Evolutionary conservation across 23 red algal genomes (phyloP).

Genomic region (Agarophyton chilense): DNA sequence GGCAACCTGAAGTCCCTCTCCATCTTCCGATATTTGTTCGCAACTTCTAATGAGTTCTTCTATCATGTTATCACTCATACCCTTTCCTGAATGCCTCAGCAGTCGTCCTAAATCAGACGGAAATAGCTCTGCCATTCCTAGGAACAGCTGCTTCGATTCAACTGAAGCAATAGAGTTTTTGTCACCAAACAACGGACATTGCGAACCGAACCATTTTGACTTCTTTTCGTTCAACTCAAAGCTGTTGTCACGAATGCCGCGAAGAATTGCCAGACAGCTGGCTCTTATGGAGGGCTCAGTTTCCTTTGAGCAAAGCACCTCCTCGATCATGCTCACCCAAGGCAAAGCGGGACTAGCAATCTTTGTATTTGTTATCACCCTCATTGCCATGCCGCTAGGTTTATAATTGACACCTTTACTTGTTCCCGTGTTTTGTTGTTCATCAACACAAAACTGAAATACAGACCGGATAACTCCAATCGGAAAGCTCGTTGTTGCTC

Average conservation of each 20-base stretch:
- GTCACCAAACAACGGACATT: not conserved
- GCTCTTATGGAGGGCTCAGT: not conserved
- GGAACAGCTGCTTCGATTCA: not conserved
- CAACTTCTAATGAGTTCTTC: not conserved
- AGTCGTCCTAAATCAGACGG: not conserved
- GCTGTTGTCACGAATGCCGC: not conserved
- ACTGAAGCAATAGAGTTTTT: not conserved
- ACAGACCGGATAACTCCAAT: slow-evolving; percentile 6
- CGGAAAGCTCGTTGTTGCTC: slow-evolving; percentile 23
- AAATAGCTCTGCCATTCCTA: slow-evolving; percentile 20
- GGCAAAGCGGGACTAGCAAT: slow-evolving; percentile 16
- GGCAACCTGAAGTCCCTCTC: not conserved
- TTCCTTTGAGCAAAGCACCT: not conserved
- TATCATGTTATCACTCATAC: not conserved
- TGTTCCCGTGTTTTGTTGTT: not conserved
- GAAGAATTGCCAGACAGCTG: not conserved
- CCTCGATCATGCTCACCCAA: not conserved
- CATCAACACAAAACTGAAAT: slow-evolving; percentile 8
- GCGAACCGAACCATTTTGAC: not conserved
- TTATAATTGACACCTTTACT: no score
- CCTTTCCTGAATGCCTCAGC: not conserved
- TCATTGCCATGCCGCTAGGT: not conserved
- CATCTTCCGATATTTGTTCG: not conserved
- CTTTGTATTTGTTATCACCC: not conserved
- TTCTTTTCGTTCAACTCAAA: slow-evolving; percentile 37